Conservation (phyloP, 495 filamentous ascomycete species). For the Hypomontagnella monticulosa region DNA sequence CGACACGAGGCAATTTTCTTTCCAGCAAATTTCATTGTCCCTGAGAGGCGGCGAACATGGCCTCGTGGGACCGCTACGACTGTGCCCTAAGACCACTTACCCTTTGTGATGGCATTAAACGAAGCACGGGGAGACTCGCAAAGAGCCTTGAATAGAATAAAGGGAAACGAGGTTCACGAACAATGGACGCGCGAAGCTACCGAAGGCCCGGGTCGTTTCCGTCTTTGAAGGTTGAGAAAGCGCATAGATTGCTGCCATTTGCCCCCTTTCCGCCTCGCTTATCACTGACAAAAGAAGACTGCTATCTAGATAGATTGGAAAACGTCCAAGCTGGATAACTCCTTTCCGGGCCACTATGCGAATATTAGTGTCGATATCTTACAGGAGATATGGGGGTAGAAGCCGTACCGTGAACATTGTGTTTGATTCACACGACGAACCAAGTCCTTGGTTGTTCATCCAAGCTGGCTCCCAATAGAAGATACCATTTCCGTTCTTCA, state of each 20-base stretch:
- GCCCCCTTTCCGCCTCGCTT: background rate
- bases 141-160: constrained; percentile 31
- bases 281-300: background rate
- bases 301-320: constrained; percentile 36
- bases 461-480: constrained; percentile 81
- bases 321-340: constrained; percentile 42
- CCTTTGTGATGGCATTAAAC: constrained; percentile 33
- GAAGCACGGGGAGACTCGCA: background rate
- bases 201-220: constrained; percentile 5
- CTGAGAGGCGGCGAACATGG: constrained; percentile 20
- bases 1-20: constrained; percentile 7
- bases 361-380: constrained; percentile 4
- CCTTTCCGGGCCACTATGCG: constrained; percentile 39
- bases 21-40: constrained; percentile 38
- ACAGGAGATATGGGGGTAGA: background rate
- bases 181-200: constrained; percentile 3
- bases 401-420: constrained; percentile 54
- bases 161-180: constrained; percentile 11
- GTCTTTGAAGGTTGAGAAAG: constrained; percentile 15
- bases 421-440: constrained; percentile 59
- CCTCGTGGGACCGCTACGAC: background rate
- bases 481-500: constrained; percentile 62
- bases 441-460: constrained; percentile 69
- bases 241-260: background rate
- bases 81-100: background rate